These are phyloP conservation scores for Ogataea paradorogensis DNA, from an alignment of 805 yeast genomes.

Conservation along the genomic window DNA sequence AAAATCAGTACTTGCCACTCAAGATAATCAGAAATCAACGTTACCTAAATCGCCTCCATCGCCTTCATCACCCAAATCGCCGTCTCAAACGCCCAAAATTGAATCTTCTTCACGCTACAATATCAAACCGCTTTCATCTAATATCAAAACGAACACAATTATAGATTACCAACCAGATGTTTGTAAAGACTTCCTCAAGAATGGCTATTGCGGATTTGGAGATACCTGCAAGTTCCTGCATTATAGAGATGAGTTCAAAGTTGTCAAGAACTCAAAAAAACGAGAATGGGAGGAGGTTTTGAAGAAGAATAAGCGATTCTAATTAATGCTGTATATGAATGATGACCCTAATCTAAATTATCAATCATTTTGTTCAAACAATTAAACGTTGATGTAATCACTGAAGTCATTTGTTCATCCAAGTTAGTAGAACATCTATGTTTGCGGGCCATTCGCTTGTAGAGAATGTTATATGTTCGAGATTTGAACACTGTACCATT, in stretches of 20 bases:
- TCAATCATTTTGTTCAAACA: conserved; percentile 7
- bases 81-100: too few relatives aligned
- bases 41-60: neutral
- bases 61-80: neutral
- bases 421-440: neutral
- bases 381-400: conserved; percentile 10
- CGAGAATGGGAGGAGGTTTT: conserved; percentile 62
- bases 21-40: too few relatives aligned
- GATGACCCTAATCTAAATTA: conserved; percentile 4
- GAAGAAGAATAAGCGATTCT: conserved; percentile 25
- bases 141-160: conserved; percentile 62
- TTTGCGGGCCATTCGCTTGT: conserved; percentile 14
- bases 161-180: conserved; percentile 91
- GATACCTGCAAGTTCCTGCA: conserved; percentile 95
- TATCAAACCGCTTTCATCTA: conserved; percentile 34
- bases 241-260: conserved; percentile 77
- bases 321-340: conserved; percentile 1
- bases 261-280: conserved; percentile 37
- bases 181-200: conserved; percentile 86
- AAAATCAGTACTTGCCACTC: too few relatives aligned
- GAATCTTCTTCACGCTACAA: conserved; percentile 1
- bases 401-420: conserved; percentile 1
- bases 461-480: conserved; percentile 13
- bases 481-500: conserved; percentile 6
- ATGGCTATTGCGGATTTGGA: conserved; percentile 97